Conservation (phyloP, 345 rosid species). For the Euphorbia pulcherrima region DNA sequence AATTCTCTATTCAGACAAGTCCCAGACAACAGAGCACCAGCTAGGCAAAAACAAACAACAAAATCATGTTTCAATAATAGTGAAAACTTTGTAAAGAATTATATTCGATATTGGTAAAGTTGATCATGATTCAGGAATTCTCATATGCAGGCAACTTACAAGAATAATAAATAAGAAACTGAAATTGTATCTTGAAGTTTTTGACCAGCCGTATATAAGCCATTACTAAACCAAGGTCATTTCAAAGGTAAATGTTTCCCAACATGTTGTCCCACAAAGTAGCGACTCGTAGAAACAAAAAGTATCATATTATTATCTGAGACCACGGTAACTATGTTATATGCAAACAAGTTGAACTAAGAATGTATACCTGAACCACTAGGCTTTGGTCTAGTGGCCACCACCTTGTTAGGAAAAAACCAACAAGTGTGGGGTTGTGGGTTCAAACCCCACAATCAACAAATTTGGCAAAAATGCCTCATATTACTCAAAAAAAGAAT, state of each 20-base stretch:
- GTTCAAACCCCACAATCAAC: too few relatives aligned
- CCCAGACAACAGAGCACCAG: neutral
- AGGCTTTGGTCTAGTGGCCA: too few relatives aligned
- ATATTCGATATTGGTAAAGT: neutral
- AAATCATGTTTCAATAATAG: neutral
- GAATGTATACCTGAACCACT: slow-evolving; percentile 62
- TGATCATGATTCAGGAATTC: neutral
- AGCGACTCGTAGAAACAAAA: neutral
- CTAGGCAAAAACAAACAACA: neutral
- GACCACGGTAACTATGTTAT: neutral
- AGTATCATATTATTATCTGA: neutral
- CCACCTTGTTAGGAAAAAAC: too few relatives aligned
- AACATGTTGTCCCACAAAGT: neutral
- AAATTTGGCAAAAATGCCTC: too few relatives aligned
- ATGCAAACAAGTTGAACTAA: neutral
- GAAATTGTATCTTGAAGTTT: too few relatives aligned
- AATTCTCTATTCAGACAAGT: neutral
- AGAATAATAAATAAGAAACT: neutral
- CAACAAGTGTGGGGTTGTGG: too few relatives aligned
- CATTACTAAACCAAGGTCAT: neutral
- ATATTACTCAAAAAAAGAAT: too few relatives aligned
- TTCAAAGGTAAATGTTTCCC: neutral
- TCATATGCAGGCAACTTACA: slow-evolving; percentile 4
- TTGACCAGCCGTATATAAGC: neutral
- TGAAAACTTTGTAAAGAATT: neutral